These are phyloP conservation scores for Nymphaea thermarum DNA, from an alignment of 164 flowering plant genomes.

Conservation along the genomic window DNA sequence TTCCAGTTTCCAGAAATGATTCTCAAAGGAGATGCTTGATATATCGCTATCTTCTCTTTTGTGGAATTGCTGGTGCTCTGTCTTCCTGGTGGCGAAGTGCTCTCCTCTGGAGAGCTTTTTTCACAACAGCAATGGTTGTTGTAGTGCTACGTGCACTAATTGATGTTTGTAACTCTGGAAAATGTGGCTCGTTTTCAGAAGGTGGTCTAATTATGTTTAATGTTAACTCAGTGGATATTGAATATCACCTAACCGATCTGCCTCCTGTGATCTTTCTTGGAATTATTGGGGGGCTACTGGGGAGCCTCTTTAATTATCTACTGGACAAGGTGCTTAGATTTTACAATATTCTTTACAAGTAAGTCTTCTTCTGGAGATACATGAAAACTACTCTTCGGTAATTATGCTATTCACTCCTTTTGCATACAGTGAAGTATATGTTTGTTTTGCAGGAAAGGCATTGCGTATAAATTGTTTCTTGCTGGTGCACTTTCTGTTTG, in stretches of 20 bases:
- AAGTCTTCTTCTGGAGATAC: slow-evolving; percentile 14
- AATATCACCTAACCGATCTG: slow-evolving; percentile 67
- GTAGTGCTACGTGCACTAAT: slow-evolving; percentile 61
- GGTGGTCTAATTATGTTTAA: slow-evolving; percentile 93
- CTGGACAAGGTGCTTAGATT: slow-evolving; percentile 48
- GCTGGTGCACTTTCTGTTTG: slow-evolving; percentile 63
- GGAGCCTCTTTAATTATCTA: slow-evolving; percentile 62
- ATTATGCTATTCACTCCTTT: background rate
- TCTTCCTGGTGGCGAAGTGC: slow-evolving; percentile 90
- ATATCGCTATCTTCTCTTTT: background rate
- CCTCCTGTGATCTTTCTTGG: slow-evolving; percentile 76
- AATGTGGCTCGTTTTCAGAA: slow-evolving; percentile 88
- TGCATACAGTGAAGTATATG: background rate
- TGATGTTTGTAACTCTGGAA: slow-evolving; percentile 60
- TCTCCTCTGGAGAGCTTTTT: slow-evolving; percentile 86
- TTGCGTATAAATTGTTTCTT: slow-evolving; percentile 38
- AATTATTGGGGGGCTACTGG: slow-evolving; percentile 69
- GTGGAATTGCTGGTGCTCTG: background rate
- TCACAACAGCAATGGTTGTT: slow-evolving; percentile 80
- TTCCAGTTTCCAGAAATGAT: background rate
- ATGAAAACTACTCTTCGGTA: background rate
- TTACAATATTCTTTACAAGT: slow-evolving; percentile 61
- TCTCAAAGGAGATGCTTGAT: background rate
- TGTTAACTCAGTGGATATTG: slow-evolving; percentile 41
- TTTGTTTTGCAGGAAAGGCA: slow-evolving; percentile 52